Base-by-base conservation (phyloP, 2,329 filamentous ascomycete species). In the Cytospora paraplurivora region DNA sequence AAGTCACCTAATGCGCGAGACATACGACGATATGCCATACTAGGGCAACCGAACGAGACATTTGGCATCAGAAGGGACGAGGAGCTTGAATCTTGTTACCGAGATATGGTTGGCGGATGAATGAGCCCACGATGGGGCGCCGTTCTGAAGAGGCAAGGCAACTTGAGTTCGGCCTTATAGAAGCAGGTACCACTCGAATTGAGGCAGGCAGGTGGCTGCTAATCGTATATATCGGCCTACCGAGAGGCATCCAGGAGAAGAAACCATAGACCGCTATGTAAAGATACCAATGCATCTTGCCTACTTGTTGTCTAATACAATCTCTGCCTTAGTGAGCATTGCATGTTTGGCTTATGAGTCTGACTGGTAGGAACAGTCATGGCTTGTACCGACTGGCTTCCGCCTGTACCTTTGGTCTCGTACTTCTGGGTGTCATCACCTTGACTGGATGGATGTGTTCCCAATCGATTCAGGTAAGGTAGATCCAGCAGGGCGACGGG, bases 121-220 rank as follows among this genome's bases (percentile, higher is more conserved):
- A 55, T 41, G 58, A 51, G 49, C 33, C 32, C 27, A 61, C 47
- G 32, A 61, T 49, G 27, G 51, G 58, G 38, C 38, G 58, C 38
- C 58, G 51, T 61, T 55, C 35, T 27, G 32, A 49, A 19, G 41
- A 38, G 37, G 33, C 10, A 21, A 37, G 50, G 32, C 6, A 21
- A 7, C 15, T 0, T 49, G 32, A n/a, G 53, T 8, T 37, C 35
- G 44, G 51, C 17, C 11, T 34, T 27, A 55, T 54, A 60, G 34
- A 37, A 60, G 58, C 27, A 54, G 38, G n/a, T 35, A 37, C 56
- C 37, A 37, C 56, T 50, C 19, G 51, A 38, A 32, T 21, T 2
- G 51, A 61, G 51, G 51, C 41, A 12, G 33, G n/a, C 51, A 49
- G 19, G 15, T 32, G 33, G 50, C n/a, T 12, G 27, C n/a, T 35